Base-by-base conservation (phyloP, 2,329 filamentous ascomycete genomes). In the Plenodomus tracheiphilus region DNA sequence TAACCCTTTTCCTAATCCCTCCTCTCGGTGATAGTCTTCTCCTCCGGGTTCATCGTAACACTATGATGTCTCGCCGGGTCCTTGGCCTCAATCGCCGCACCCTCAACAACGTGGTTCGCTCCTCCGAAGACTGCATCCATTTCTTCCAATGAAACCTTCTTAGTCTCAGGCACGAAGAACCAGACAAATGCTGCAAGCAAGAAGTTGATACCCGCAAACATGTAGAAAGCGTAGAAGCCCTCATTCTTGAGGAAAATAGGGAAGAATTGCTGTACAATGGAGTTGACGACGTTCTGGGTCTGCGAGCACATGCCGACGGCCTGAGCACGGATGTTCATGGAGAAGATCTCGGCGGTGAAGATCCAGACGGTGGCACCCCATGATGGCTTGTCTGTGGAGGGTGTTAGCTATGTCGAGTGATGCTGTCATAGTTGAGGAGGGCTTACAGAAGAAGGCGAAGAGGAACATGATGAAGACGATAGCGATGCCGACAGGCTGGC, bases 321-420 rank as follows among this genome's bases (percentile, higher is more conserved):
- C 66, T 88, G 85, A 4, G 85, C 83, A 49, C 85, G 83, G n/a
- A 88, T 82, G 68, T 88, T 88, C 81, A 86, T 85, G 45, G 80
- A 84, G 75, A 88, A 88, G 50, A 88, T 76, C 58, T 88, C 85
- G 2, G 83, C 79, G 0, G 85, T 88, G 81, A 82, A 87, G 66
- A 88, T 87, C 85, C 85, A 88, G 16, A 84, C 82, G 4, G 84
- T 87, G 2, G 85, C 85, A 42, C 85, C 85, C 84, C 85, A 87
- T 0, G 82, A 85, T 3, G 85, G 85, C 66, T 88, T 88, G 73
- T 88, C 76, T 79, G 41, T 16, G 38, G 2, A 13, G 6, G 36
- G 22, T 50, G 54, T 74, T 65, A 71, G 64, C 10, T 5, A 16
- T 28, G 20, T 18, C 11, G 35, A 20, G 58, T 32, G 28, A 32